These are phyloP conservation scores for Conticribra guillardii DNA, from an alignment of 108 stramenopile species.

Conservation along the genomic window DNA sequence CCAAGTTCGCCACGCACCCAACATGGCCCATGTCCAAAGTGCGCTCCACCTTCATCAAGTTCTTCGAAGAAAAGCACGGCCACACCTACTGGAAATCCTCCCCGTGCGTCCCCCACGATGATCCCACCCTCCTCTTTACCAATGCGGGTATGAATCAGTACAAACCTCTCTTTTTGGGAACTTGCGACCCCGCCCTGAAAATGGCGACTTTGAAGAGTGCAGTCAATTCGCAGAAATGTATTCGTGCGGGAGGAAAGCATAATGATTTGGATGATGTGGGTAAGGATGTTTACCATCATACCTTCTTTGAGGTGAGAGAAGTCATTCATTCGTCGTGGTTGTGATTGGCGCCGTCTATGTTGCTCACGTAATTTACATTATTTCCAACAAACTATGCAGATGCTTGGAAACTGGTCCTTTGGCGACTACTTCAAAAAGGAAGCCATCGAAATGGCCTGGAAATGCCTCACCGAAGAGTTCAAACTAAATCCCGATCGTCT, in stretches of 20 bases:
- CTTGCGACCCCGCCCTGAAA: conserved; percentile 89
- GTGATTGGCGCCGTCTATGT: not conserved
- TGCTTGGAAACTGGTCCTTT: conserved; percentile 99
- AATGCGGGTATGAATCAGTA: conserved; percentile 99
- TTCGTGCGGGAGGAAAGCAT: conserved; percentile 99
- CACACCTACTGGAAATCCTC: conserved; percentile 89
- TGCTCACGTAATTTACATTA: not conserved
- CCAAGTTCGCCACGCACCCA: conserved; percentile 39
- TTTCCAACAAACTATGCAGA: conserved; percentile 34
- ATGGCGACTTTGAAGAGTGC: conserved; percentile 91
- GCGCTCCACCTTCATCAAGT: conserved; percentile 95
- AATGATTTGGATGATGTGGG: conserved; percentile 99
- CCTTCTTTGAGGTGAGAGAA: conserved; percentile 94
- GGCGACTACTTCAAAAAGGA: conserved; percentile 99
- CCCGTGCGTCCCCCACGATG: conserved; percentile 98
- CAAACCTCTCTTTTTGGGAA: conserved; percentile 98
- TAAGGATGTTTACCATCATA: conserved; percentile 99
- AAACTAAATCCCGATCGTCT: conserved; percentile 81
- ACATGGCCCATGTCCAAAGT: conserved; percentile 96
- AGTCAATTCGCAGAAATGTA: conserved; percentile 99
- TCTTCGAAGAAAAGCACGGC: conserved; percentile 83
- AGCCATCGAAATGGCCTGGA: conserved; percentile 97
- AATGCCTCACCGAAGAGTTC: conserved; percentile 93
- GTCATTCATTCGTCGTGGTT: too few species aligned
- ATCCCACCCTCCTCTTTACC: conserved; percentile 99